These are phyloP conservation scores for Magnolia kwangsiensis DNA, from an alignment of 164 flowering plant genomes.

Conservation along the genomic window DNA sequence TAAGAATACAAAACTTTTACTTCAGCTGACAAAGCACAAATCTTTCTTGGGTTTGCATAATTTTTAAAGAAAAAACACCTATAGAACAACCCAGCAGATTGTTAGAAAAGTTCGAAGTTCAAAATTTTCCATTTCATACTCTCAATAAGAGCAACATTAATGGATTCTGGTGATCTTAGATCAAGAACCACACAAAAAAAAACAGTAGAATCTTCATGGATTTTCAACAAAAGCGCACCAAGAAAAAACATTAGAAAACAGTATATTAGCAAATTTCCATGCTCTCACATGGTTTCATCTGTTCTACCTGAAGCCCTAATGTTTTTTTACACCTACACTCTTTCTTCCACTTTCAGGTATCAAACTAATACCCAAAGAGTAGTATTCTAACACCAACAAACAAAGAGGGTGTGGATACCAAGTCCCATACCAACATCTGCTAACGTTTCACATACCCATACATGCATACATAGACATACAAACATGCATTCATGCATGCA, in stretches of 20 bases:
- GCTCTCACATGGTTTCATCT: neutral
- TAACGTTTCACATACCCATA: neutral
- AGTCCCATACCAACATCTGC: neutral
- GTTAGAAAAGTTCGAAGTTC: neutral
- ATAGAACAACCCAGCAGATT: neutral
- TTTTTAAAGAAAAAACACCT: neutral
- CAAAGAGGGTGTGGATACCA: no score
- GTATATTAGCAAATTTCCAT: neutral
- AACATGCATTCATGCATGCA: neutral
- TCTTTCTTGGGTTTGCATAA: slow-evolving; percentile 3
- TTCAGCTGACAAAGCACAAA: neutral
- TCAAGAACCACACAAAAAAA: neutral
- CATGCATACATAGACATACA: neutral
- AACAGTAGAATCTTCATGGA: neutral
- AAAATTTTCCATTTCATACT: neutral
- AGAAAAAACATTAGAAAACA: neutral
- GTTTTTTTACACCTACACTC: neutral
- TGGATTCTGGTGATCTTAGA: neutral
- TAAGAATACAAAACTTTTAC: neutral
- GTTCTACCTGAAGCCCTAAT: neutral
- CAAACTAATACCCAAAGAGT: neutral
- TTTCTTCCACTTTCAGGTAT: neutral
- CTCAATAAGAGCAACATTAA: neutral
- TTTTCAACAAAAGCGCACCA: neutral
- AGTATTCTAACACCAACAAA: neutral